These are phyloP conservation scores for Phoma sp. DNA, from an alignment of 2,329 filamentous ascomycete species.

Conservation along the genomic window DNA sequence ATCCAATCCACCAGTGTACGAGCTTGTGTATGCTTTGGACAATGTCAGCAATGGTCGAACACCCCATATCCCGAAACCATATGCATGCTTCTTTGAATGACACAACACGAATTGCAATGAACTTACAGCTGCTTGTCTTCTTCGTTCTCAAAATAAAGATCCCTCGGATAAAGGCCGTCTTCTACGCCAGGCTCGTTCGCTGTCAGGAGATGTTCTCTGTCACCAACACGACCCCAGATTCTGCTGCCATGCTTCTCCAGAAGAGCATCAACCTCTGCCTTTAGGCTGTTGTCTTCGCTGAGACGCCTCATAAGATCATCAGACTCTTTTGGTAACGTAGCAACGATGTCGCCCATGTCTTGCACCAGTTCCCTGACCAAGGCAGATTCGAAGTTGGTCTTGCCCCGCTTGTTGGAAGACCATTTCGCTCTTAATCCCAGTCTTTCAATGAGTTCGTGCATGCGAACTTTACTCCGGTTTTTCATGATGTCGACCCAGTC, in stretches of 20 bases:
- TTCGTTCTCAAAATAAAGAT: constrained; percentile 42
- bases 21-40: constrained; percentile 39
- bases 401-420: constrained; percentile 48
- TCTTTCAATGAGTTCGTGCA: constrained; percentile 47
- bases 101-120: not conserved
- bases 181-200: constrained; percentile 43
- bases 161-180: constrained; percentile 38
- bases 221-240: constrained; percentile 40
- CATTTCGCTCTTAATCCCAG: constrained; percentile 44
- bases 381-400: constrained; percentile 45
- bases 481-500: constrained; percentile 48
- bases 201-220: constrained; percentile 41
- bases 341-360: constrained; percentile 42
- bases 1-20: constrained; percentile 46
- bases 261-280: constrained; percentile 37
- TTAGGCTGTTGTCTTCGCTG: constrained; percentile 37
- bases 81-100: not conserved
- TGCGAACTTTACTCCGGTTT: constrained; percentile 43
- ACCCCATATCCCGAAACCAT: not conserved
- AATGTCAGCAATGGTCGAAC: constrained; percentile 12
- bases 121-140: constrained; percentile 41
- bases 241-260: constrained; percentile 41
- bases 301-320: constrained; percentile 40
- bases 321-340: constrained; percentile 41
- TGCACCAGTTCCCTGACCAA: constrained; percentile 43